phyloP scores from a whole-genome alignment of 2,329 filamentous ascomycete species.

The Aurifilum marmelostoma region DNA sequence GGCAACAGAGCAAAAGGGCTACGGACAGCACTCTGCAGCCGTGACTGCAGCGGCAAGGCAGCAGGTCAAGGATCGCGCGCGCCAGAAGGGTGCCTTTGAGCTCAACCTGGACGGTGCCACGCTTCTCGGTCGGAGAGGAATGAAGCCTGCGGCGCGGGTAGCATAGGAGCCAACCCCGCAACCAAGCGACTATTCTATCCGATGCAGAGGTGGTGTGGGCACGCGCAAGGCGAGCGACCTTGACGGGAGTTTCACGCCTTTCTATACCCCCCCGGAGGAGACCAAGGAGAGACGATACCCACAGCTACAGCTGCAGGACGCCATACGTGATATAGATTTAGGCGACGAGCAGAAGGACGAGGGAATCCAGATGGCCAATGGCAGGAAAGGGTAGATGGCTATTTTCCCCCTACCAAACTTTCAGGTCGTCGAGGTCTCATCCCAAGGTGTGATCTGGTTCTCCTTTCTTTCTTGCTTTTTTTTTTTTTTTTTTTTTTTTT shows the following conservation, averaged over 20 bases:
- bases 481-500: background rate
- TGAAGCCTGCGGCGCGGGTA: conserved; percentile 52
- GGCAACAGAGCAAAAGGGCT: conserved; percentile 62
- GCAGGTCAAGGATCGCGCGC: conserved; percentile 70
- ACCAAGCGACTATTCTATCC: conserved; percentile 8
- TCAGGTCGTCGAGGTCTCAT: background rate
- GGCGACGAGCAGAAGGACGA: background rate
- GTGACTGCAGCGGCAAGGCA: conserved; percentile 83
- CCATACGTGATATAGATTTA: background rate
- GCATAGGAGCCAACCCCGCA: conserved; percentile 33
- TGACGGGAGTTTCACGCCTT: background rate
- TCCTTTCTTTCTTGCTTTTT: background rate
- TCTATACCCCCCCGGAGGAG: background rate
- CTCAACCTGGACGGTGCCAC: conserved; percentile 90
- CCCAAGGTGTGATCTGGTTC: background rate
- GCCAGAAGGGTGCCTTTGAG: conserved; percentile 83
- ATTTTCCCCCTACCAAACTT: background rate
- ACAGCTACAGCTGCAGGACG: background rate
- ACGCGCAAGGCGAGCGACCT: background rate
- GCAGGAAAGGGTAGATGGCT: background rate
- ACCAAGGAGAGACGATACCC: background rate
- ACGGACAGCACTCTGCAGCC: conserved; percentile 84
- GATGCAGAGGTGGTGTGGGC: background rate
- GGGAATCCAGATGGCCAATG: background rate
- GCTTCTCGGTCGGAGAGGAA: conserved; percentile 71